phyloP scores from a whole-genome alignment of 225 moss, liverwort and hornwort species.

The Ulota crispa region DNA sequence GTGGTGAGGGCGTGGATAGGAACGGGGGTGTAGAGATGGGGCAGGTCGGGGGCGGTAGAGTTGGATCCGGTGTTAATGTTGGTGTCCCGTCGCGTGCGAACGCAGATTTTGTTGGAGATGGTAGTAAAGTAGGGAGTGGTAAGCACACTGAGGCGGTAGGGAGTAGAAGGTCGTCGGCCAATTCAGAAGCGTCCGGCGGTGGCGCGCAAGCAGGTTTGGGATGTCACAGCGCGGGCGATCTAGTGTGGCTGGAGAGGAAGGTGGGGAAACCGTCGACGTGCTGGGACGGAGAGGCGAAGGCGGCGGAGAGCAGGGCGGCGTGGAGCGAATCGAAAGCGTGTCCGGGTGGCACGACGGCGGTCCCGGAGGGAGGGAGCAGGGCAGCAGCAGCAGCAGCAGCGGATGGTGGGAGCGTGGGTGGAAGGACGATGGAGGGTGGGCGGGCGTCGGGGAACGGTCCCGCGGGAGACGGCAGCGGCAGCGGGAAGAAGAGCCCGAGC shows the following conservation, averaged over 20 bases:
- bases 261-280: slow-evolving; percentile 22
- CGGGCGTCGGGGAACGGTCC: slow-evolving; percentile 13
- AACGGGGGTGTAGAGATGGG: slow-evolving; percentile 43
- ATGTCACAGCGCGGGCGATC: slow-evolving; percentile 44
- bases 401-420: slow-evolving; percentile 32
- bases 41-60: slow-evolving; percentile 34
- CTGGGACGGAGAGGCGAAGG: slow-evolving; percentile 52
- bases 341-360: slow-evolving; percentile 28
- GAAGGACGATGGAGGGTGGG: slow-evolving; percentile 31
- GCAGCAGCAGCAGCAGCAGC: background rate
- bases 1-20: slow-evolving; percentile 49
- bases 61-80: slow-evolving; percentile 49
- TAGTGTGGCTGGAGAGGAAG: slow-evolving; percentile 57
- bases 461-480: slow-evolving; percentile 25
- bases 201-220: slow-evolving; percentile 47
- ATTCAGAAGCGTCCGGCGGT: slow-evolving; percentile 48
- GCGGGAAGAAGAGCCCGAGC: slow-evolving; percentile 40
- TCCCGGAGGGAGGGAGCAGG: slow-evolving; percentile 36
- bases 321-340: slow-evolving; percentile 49
- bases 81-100: slow-evolving; percentile 59
- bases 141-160: slow-evolving; percentile 55
- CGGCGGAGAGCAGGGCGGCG: slow-evolving; percentile 50
- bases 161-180: slow-evolving; percentile 45
- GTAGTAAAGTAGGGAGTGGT: slow-evolving; percentile 56
- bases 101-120: slow-evolving; percentile 54